Conservation (phyloP, 768 basidiomycete species). For the Chiua virens region DNA sequence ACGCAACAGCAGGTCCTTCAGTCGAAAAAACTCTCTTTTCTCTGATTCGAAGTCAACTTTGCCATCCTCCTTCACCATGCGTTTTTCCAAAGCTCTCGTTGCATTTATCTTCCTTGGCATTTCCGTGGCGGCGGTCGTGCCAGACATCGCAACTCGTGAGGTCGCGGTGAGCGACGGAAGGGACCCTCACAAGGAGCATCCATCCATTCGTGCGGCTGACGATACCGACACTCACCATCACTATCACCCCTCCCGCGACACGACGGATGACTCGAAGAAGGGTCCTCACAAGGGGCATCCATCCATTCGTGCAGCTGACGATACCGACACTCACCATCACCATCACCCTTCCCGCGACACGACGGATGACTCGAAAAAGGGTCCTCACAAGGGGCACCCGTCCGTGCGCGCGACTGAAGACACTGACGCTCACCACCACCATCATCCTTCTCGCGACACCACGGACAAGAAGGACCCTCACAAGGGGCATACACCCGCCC, state of each 20-base stretch:
- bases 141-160: not conserved
- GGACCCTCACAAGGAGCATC: too few relatives aligned
- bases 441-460: too few relatives aligned
- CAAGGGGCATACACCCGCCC: not conserved
- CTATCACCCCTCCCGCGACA: too few relatives aligned
- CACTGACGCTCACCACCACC: not conserved
- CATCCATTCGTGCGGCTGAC: too few relatives aligned
- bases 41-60: not conserved
- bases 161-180: not conserved
- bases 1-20: not conserved
- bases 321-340: not conserved
- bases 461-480: not conserved
- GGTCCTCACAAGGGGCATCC: too few relatives aligned
- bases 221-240: too few relatives aligned
- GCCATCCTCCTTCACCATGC: not conserved
- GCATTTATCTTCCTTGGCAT: slow-evolving; percentile 3
- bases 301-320: too few relatives aligned
- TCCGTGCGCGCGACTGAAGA: too few relatives aligned
- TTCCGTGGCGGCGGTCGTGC: slow-evolving; percentile 1
- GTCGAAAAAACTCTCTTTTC: not conserved
- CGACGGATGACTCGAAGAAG: too few relatives aligned
- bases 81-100: not conserved
- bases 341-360: not conserved
- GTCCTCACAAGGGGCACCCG: too few relatives aligned
- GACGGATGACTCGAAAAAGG: not conserved